Percentiles rank a stretch among this genome's conserved stretches.
Evolutionary conservation across 495 filamentous ascomycete genomes (phyloP).

Genomic region (Chlorociboria aeruginascens): DNA sequence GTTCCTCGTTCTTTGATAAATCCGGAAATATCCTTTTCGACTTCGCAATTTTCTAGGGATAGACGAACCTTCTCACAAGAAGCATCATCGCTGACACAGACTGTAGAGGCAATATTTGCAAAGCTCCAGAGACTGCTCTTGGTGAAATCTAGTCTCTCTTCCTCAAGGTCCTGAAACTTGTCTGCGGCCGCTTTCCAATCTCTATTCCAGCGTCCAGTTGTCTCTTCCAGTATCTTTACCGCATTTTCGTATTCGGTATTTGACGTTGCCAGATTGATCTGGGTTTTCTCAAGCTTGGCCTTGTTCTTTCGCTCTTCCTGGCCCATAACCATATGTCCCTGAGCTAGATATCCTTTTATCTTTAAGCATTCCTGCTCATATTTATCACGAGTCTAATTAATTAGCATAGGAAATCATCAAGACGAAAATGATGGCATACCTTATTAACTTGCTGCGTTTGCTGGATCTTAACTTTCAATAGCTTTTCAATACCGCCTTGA

Average conservation of each 20-base stretch:
- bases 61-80: slow-evolving; percentile 96
- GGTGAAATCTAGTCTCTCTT: slow-evolving; percentile 90
- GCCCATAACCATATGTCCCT: slow-evolving; percentile 99
- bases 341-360: slow-evolving; percentile 96
- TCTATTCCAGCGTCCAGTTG: slow-evolving; percentile 89
- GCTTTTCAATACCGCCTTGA: slow-evolving; percentile 81
- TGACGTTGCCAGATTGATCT: slow-evolving; percentile 80
- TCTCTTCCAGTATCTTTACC: slow-evolving; percentile 89
- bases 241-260: slow-evolving; percentile 90
- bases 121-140: slow-evolving; percentile 97
- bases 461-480: slow-evolving; percentile 83
- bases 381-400: slow-evolving; percentile 63
- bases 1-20: slow-evolving; percentile 90
- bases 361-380: slow-evolving; percentile 97
- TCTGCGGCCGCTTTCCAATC: slow-evolving; percentile 98
- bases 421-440: slow-evolving; percentile 29
- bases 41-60: slow-evolving; percentile 88
- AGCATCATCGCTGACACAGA: slow-evolving; percentile 97
- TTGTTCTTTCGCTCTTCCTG: slow-evolving; percentile 99
- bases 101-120: slow-evolving; percentile 92
- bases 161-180: slow-evolving; percentile 99
- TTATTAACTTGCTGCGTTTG: slow-evolving; percentile 90
- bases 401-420: neutral
- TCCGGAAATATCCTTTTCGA: slow-evolving; percentile 81
- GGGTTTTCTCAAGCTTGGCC: slow-evolving; percentile 95